Conservation (phyloP, 2,329 filamentous ascomycete species). For the Rhytidhysteron rufulum region DNA sequence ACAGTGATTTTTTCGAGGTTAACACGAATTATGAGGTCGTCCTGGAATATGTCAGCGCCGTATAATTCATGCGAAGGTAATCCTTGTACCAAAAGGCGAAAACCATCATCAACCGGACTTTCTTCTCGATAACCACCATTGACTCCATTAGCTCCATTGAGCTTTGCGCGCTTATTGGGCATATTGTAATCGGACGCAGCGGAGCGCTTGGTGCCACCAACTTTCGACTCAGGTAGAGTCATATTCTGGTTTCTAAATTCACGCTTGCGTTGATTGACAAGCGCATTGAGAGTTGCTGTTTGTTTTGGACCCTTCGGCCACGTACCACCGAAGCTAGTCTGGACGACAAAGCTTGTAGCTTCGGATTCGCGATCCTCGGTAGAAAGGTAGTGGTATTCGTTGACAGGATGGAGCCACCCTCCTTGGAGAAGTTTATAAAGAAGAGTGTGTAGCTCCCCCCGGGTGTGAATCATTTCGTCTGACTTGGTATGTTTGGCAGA, state of each 20-base stretch:
- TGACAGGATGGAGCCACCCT: slow-evolving; percentile 65
- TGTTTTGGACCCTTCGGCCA: slow-evolving; percentile 62
- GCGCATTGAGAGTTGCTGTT: slow-evolving; percentile 59
- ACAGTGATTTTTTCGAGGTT: slow-evolving; percentile 85
- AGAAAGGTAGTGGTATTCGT: slow-evolving; percentile 45
- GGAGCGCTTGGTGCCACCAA: slow-evolving; percentile 12
- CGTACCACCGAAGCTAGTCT: slow-evolving; percentile 47
- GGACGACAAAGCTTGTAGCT: slow-evolving; percentile 61
- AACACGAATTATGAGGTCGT: slow-evolving; percentile 69
- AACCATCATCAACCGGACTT: slow-evolving; percentile 18
- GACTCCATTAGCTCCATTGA: slow-evolving; percentile 18
- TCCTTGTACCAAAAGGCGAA: slow-evolving; percentile 32
- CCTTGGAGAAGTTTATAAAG: slow-evolving; percentile 54
- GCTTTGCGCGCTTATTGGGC: slow-evolving; percentile 29
- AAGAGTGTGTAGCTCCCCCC: slow-evolving; percentile 40
- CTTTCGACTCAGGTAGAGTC: slow-evolving; percentile 16
- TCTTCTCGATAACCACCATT: slow-evolving; percentile 6
- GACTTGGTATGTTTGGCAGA: slow-evolving; percentile 6
- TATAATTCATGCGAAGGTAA: background rate
- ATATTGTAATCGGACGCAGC: slow-evolving; percentile 12
- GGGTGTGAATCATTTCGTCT: slow-evolving; percentile 30
- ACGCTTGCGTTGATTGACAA: slow-evolving; percentile 55
- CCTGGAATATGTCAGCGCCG: slow-evolving; percentile 43
- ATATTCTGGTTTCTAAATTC: slow-evolving; percentile 44
- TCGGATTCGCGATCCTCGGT: slow-evolving; percentile 55